Percentiles rank a stretch among this genome's conserved stretches.
Evolutionary conservation across 768 basidiomycete species (phyloP).

Genomic region (Termitomyces sp.): DNA sequence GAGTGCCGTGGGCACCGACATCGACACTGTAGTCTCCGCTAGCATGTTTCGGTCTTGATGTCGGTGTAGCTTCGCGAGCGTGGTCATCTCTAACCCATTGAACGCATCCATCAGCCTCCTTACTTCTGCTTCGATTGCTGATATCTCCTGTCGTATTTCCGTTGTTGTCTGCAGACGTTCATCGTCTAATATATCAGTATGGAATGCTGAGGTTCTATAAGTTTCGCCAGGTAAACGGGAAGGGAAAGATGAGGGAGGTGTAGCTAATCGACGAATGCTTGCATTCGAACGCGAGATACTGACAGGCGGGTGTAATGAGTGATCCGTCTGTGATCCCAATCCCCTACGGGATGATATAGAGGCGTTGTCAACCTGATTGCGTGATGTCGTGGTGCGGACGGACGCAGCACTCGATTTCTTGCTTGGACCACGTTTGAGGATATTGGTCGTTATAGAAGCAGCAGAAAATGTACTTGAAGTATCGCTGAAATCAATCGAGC

Average conservation of each 20-base stretch:
- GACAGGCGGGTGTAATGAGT: constrained; percentile 19
- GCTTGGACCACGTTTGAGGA: constrained; percentile 34
- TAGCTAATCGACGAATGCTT: constrained; percentile 39
- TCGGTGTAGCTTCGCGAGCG: constrained; percentile 47
- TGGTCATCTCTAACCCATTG: constrained; percentile 69
- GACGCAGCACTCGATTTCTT: constrained; percentile 47
- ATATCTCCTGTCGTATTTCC: constrained; percentile 62
- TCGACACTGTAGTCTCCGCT: constrained; percentile 15
- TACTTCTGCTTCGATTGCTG: constrained; percentile 64
- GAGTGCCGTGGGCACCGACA: constrained; percentile 29
- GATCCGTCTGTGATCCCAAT: constrained; percentile 22
- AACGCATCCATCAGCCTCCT: constrained; percentile 72
- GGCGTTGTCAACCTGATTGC: constrained; percentile 28
- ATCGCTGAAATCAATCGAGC: constrained; percentile 40
- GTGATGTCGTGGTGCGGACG: constrained; percentile 37
- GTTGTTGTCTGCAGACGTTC: constrained; percentile 52
- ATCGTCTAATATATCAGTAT: constrained; percentile 45
- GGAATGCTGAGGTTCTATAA: constrained; percentile 27
- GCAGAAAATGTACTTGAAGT: constrained; percentile 39
- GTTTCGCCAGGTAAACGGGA: constrained; percentile 28
- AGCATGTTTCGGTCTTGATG: constrained; percentile 17
- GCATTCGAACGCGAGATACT: constrained; percentile 35
- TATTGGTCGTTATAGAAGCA: constrained; percentile 29
- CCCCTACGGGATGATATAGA: constrained; percentile 40
- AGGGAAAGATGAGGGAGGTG: constrained; percentile 58